These are phyloP conservation scores for Actinomucor elegans DNA, from an alignment of 371 early-diverging fungal genomes.

Conservation along the genomic window DNA sequence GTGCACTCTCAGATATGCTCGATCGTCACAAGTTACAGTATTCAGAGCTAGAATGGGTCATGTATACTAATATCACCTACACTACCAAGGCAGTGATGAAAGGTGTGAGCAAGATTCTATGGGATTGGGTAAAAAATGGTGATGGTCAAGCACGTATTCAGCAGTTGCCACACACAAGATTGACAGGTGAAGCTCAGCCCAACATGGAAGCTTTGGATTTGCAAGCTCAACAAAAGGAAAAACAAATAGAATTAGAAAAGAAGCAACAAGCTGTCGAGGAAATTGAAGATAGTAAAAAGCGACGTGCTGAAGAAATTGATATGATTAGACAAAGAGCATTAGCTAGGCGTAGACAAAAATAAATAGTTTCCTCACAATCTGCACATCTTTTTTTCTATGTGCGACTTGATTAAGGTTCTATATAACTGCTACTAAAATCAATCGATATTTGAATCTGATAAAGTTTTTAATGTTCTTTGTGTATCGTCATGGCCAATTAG, in stretches of 20 bases:
- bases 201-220: slow-evolving; percentile 30
- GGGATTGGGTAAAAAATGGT: slow-evolving; percentile 51
- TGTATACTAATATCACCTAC: slow-evolving; percentile 71
- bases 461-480: no score
- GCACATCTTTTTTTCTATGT: no score
- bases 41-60: slow-evolving; percentile 73
- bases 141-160: slow-evolving; percentile 40
- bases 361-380: neutral
- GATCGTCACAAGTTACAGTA: slow-evolving; percentile 41
- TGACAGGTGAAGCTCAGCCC: slow-evolving; percentile 44
- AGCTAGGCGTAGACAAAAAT: slow-evolving; percentile 34
- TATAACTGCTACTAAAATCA: no score
- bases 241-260: slow-evolving; percentile 11
- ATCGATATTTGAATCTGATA: no score
- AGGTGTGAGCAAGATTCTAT: slow-evolving; percentile 60
- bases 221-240: slow-evolving; percentile 16
- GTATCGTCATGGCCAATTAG: no score
- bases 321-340: slow-evolving; percentile 54
- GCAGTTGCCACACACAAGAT: slow-evolving; percentile 29
- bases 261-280: slow-evolving; percentile 5
- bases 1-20: slow-evolving; percentile 52
- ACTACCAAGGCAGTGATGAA: slow-evolving; percentile 70
- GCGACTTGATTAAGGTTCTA: no score
- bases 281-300: slow-evolving; percentile 17
- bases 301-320: slow-evolving; percentile 48